Evolutionary conservation across 179 eudicot genomes (phyloP).

Genomic region (Corrigiola litoralis): DNA sequence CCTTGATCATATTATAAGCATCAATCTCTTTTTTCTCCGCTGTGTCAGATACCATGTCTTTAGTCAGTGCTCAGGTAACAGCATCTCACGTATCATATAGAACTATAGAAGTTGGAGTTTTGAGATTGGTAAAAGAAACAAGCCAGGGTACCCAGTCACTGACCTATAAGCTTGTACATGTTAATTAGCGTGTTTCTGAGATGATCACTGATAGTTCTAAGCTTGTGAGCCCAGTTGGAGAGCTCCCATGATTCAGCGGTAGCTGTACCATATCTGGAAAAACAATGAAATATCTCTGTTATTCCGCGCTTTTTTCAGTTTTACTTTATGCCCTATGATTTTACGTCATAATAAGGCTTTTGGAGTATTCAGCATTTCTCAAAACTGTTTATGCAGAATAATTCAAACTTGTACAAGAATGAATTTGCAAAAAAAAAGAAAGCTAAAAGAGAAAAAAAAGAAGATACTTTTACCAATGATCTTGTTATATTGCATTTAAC

Average conservation of each 20-base stretch:
- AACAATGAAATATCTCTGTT: neutral
- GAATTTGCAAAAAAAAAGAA: too few relatives aligned
- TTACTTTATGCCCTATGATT: neutral
- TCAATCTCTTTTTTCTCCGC: constrained; percentile 46
- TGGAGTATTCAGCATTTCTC: too few relatives aligned
- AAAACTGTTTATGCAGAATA: too few relatives aligned
- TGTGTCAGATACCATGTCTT: constrained; percentile 15
- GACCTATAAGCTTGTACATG: constrained; percentile 37
- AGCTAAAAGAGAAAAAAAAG: too few relatives aligned
- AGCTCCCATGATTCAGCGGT: constrained; percentile 48
- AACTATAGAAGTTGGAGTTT: neutral
- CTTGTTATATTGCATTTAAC: too few relatives aligned
- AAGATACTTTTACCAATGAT: too few relatives aligned
- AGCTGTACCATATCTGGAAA: constrained; percentile 29
- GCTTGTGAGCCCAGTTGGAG: constrained; percentile 53
- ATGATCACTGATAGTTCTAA: constrained; percentile 41
- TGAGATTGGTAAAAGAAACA: neutral
- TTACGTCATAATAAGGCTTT: neutral
- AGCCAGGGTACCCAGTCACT: neutral
- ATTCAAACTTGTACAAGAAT: too few relatives aligned
- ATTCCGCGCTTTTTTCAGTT: neutral
- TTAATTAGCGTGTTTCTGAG: constrained; percentile 28
- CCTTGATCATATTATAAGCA: constrained; percentile 26
- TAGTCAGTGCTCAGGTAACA: neutral
- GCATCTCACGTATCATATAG: too few relatives aligned